Evolutionary conservation across 805 yeast species (phyloP).

Genomic region (Candida adriatica): DNA sequence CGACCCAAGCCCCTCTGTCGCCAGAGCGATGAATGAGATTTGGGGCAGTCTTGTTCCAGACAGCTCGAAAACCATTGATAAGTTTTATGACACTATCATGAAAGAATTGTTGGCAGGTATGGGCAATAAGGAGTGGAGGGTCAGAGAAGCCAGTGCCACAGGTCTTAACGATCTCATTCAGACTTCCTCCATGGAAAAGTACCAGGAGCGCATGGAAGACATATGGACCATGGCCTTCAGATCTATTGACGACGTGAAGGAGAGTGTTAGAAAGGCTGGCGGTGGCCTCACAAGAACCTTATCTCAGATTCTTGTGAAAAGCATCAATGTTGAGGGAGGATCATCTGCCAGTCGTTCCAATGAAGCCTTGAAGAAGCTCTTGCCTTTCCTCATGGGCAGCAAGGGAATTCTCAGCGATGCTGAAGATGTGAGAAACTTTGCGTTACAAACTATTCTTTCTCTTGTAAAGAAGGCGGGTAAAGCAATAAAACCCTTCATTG

Average conservation of each 20-base stretch:
- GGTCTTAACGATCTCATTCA: conserved; percentile 68
- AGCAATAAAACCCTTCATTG: conserved; percentile 59
- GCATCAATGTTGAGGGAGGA: conserved; percentile 42
- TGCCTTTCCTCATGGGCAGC: conserved; percentile 75
- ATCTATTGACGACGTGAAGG: conserved; percentile 89
- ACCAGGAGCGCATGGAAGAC: conserved; percentile 47
- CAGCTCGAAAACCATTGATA: conserved; percentile 44
- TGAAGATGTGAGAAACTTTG: conserved; percentile 72
- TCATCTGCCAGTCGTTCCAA: conserved; percentile 34
- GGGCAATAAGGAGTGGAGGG: conserved; percentile 88
- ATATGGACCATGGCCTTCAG: conserved; percentile 89
- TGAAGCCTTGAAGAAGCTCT: conserved; percentile 44
- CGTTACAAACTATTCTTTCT: conserved; percentile 67
- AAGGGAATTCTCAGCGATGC: conserved; percentile 81
- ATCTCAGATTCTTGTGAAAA: conserved; percentile 53
- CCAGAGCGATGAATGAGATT: conserved; percentile 79
- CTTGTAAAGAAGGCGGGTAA: conserved; percentile 59
- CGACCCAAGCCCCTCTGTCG: conserved; percentile 74
- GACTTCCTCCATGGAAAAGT: conserved; percentile 43
- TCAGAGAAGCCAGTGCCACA: conserved; percentile 76
- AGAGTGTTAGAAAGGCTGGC: conserved; percentile 83
- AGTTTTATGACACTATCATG: conserved; percentile 52
- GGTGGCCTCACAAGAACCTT: conserved; percentile 57
- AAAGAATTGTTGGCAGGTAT: conserved; percentile 59
- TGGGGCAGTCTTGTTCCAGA: conserved; percentile 68